Percentiles rank a stretch among this genome's conserved stretches.
These are phyloP conservation scores for Eleusine coracana DNA, from an alignment of 176 grass and related monocot genomes.

Conservation along the genomic window DNA sequence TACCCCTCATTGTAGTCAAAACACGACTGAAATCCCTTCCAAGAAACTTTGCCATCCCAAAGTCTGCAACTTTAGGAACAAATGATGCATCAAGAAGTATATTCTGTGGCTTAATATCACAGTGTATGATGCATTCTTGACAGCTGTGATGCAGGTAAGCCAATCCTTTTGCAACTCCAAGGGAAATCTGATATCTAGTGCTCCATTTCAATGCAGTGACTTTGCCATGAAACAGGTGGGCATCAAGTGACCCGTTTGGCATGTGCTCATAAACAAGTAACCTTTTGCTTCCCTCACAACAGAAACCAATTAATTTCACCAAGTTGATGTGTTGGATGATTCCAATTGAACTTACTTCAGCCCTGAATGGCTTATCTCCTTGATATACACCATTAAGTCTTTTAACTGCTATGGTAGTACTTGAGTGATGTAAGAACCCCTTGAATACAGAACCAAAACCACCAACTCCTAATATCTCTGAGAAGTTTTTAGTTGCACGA, in stretches of 20 bases:
- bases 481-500: background rate
- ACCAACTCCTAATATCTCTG: conserved; percentile 1
- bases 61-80: conserved; percentile 27
- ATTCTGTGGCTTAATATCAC: conserved; percentile 24
- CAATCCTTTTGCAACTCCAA: conserved; percentile 30
- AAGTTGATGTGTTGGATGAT: conserved; percentile 26
- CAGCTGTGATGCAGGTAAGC: conserved; percentile 21
- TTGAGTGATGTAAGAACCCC: background rate
- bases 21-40: conserved; percentile 30
- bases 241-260: conserved; percentile 32
- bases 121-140: conserved; percentile 32
- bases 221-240: conserved; percentile 1
- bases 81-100: conserved; percentile 34
- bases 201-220: background rate
- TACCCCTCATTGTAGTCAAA: conserved; percentile 33
- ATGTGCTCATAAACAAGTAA: conserved; percentile 23
- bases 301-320: conserved; percentile 38
- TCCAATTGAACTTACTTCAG: conserved; percentile 26
- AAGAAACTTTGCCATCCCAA: conserved; percentile 31
- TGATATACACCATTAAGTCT: background rate
- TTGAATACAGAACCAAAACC: background rate
- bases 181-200: conserved; percentile 25
- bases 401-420: conserved; percentile 7
- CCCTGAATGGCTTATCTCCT: conserved; percentile 32
- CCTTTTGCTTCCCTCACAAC: conserved; percentile 9